A percentile compares a stretch with the other conserved stretches of the same genome.
phyloP scores from a whole-genome alignment of 208 protist species.

The Kentomonas sorsogonicus region DNA sequence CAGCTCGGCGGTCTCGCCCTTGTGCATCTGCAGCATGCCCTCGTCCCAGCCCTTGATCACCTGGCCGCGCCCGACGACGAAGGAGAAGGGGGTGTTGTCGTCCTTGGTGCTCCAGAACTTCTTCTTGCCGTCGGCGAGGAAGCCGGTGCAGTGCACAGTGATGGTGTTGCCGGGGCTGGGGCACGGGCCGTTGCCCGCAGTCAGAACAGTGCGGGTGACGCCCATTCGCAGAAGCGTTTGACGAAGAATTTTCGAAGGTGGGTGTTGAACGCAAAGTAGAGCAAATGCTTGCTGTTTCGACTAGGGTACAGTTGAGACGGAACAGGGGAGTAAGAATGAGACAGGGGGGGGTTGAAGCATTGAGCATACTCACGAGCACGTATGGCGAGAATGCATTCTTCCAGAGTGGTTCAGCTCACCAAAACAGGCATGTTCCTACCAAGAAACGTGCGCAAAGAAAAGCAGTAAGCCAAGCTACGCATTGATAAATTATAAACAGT shows the following conservation, averaged over 20 bases:
- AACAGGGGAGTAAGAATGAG: slow-evolving; percentile 12
- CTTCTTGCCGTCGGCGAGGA: slow-evolving; percentile 72
- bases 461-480: too few species aligned
- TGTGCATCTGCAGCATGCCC: slow-evolving; percentile 84
- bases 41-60: slow-evolving; percentile 96
- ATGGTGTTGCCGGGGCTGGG: slow-evolving; percentile 67
- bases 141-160: slow-evolving; percentile 89
- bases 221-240: slow-evolving; percentile 42
- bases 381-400: too few species aligned
- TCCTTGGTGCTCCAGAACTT: slow-evolving; percentile 89
- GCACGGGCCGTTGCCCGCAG: slow-evolving; percentile 48
- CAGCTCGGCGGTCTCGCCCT: slow-evolving; percentile 77
- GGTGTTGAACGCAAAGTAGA: neutral
- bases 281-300: neutral
- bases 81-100: slow-evolving; percentile 87
- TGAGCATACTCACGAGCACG: too few species aligned
- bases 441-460: too few species aligned
- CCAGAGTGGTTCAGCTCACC: too few species aligned
- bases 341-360: too few species aligned
- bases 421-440: too few species aligned
- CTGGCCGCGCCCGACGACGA: slow-evolving; percentile 85
- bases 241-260: slow-evolving; percentile 13
- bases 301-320: neutral
- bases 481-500: too few species aligned
- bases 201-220: slow-evolving; percentile 59